Percentiles rank a stretch among this genome's conserved stretches.
phyloP scores from a whole-genome alignment of 371 early-diverging fungal genomes.

The Apophysomyces trapeziformis region DNA sequence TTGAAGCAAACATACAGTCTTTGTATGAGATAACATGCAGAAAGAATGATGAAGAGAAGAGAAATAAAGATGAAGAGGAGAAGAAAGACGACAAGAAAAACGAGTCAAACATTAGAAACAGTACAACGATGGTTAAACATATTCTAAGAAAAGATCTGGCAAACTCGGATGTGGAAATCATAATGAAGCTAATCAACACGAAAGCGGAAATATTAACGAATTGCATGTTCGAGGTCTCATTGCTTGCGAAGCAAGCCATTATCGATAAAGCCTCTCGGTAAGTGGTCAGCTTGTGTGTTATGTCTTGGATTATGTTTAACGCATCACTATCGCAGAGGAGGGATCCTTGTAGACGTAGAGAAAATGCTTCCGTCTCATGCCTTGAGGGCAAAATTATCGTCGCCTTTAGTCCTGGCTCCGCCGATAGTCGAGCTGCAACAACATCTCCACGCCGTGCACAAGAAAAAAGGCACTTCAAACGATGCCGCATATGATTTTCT shows the following conservation, averaged over 20 bases:
- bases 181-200: background rate
- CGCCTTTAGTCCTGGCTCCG: background rate
- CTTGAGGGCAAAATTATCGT: background rate
- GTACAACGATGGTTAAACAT: conserved; percentile 5
- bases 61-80: conserved; percentile 3
- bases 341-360: background rate
- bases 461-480: background rate
- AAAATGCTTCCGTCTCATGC: background rate
- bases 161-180: background rate
- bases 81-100: conserved; percentile 6
- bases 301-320: background rate
- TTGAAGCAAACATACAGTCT: background rate
- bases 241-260: background rate
- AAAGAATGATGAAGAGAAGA: conserved; percentile 1
- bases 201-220: background rate
- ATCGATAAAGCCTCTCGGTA: background rate
- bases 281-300: background rate
- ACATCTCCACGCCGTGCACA: background rate
- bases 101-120: conserved; percentile 8
- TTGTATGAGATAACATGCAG: background rate
- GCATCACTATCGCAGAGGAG: background rate
- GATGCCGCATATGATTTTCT: background rate
- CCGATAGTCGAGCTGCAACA: background rate
- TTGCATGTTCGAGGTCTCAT: background rate
- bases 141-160: background rate